Evolutionary conservation across 1,284 basidiomycete genomes (phyloP).

Genomic region (Jaminaea rosea): DNA sequence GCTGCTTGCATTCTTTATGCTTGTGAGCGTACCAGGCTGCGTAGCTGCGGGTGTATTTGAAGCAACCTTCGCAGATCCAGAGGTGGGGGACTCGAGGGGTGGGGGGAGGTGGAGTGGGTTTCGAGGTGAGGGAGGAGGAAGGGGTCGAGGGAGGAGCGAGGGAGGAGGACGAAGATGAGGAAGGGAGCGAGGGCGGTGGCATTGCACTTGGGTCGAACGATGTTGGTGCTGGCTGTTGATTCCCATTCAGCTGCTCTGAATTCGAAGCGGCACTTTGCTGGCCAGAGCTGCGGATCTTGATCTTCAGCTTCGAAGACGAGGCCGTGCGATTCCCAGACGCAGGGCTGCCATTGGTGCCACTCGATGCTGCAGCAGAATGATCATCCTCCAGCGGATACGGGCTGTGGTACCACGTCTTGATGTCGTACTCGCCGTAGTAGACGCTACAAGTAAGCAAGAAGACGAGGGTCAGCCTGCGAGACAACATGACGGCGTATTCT

Average conservation of each 20-base stretch:
- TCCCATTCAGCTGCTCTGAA: too few relatives aligned
- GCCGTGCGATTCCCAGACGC: too few relatives aligned
- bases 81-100: constrained; percentile 8
- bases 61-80: constrained; percentile 78
- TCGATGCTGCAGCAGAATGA: too few relatives aligned
- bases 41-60: constrained; percentile 72
- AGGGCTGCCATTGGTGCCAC: too few relatives aligned
- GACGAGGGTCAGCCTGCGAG: background rate
- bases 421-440: constrained; percentile 41
- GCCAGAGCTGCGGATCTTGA: too few relatives aligned
- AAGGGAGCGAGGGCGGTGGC: too few relatives aligned
- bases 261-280: too few relatives aligned
- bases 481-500: background rate
- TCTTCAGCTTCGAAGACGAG: too few relatives aligned
- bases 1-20: constrained; percentile 63
- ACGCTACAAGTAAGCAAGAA: constrained; percentile 14
- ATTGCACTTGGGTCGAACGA: too few relatives aligned
- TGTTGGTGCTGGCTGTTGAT: too few relatives aligned
- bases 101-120: background rate
- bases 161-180: too few relatives aligned
- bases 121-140: background rate
- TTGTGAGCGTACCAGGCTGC: constrained; percentile 28
- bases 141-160: too few relatives aligned
- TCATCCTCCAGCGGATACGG: constrained; percentile 43
- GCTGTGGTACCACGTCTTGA: constrained; percentile 46